These are phyloP conservation scores for Arabidopsis suecica DNA, from an alignment of 345 rosid genomes.

Conservation along the genomic window DNA sequence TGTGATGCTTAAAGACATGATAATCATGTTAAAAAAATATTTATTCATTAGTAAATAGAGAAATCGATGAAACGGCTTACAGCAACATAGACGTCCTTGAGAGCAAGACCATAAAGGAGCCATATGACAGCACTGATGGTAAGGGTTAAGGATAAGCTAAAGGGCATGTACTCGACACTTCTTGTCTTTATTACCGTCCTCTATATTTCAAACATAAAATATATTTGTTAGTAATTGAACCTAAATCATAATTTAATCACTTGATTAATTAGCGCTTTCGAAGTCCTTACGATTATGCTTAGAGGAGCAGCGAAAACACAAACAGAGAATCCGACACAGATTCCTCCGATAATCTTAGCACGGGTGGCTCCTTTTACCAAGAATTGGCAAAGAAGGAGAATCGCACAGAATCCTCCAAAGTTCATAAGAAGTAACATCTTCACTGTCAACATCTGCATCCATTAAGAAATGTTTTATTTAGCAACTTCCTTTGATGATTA, in stretches of 20 bases:
- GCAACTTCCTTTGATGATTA: not conserved
- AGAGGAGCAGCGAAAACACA: slow-evolving; percentile 63
- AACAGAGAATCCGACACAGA: slow-evolving; percentile 51
- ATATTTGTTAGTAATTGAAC: slow-evolving; percentile 17
- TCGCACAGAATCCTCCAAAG: slow-evolving; percentile 50
- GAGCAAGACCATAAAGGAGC: slow-evolving; percentile 63
- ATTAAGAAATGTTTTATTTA: slow-evolving; percentile 3
- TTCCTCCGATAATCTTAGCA: slow-evolving; percentile 53
- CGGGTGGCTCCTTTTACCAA: slow-evolving; percentile 46
- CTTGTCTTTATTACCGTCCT: slow-evolving; percentile 55
- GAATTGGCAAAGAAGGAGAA: slow-evolving; percentile 50
- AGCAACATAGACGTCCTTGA: slow-evolving; percentile 53
- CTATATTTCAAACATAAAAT: slow-evolving; percentile 33
- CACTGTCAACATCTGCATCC: slow-evolving; percentile 52
- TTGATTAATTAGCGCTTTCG: not conserved
- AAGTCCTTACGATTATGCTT: slow-evolving; percentile 50
- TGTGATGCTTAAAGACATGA: slow-evolving; percentile 18
- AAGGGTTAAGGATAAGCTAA: slow-evolving; percentile 59
- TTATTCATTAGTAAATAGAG: not conserved
- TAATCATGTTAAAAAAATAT: not conserved
- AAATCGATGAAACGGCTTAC: slow-evolving; percentile 38
- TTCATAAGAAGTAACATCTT: slow-evolving; percentile 52
- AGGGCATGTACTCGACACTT: slow-evolving; percentile 80
- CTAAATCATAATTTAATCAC: not conserved
- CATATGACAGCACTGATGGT: slow-evolving; percentile 62